phyloP scores from a whole-genome alignment of 305 asterid species.

The Solanum hybrid region DNA sequence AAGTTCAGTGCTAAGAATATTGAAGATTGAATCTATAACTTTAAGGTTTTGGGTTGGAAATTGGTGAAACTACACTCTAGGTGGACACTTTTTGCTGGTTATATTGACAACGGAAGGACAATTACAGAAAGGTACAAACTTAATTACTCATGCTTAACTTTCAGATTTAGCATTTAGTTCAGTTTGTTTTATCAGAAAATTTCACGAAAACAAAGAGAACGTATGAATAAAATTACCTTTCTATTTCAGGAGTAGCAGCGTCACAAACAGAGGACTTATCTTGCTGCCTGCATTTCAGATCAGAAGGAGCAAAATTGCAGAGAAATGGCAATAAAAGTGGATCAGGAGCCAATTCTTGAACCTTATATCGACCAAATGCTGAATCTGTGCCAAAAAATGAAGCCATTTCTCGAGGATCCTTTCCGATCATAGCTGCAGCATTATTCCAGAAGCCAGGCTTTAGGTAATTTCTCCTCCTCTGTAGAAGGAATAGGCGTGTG shows the following conservation, averaged over 20 bases:
- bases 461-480: slow-evolving; percentile 60
- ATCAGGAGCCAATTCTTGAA: slow-evolving; percentile 39
- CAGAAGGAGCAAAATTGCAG: slow-evolving; percentile 22
- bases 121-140: not conserved
- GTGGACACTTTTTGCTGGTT: not conserved
- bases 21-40: not conserved
- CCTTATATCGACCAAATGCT: slow-evolving; percentile 15
- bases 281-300: slow-evolving; percentile 19
- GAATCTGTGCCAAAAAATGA: slow-evolving; percentile 21
- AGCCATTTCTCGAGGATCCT: slow-evolving; percentile 46
- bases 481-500: not conserved
- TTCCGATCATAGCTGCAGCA: slow-evolving; percentile 28
- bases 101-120: not conserved
- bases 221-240: slow-evolving; percentile 19
- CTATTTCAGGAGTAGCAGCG: slow-evolving; percentile 20
- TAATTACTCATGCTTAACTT: not conserved
- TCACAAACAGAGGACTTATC: slow-evolving; percentile 10
- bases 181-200: not conserved
- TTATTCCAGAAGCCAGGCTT: slow-evolving; percentile 49
- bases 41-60: not conserved
- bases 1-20: not conserved
- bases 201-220: not conserved
- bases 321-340: slow-evolving; percentile 53
- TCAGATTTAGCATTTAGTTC: not conserved
- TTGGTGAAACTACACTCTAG: not conserved